Evolutionary conservation across 352 stramenopile genomes (phyloP).

Genomic region (Pythium periplocum): DNA sequence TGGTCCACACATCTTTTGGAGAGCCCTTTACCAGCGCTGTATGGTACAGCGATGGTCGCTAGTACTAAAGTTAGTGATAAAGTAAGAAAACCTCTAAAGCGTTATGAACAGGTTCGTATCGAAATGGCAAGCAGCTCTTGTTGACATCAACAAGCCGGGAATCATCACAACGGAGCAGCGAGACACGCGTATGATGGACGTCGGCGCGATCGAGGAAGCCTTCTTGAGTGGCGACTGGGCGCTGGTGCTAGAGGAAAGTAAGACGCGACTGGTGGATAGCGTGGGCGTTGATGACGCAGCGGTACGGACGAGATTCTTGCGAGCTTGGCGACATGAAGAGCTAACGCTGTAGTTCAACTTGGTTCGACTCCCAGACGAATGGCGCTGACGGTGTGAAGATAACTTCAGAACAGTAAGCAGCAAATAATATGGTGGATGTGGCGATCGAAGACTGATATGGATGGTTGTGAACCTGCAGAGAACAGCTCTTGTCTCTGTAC

Average conservation of each 20-base stretch:
- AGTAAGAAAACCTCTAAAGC: no score
- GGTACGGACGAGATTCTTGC: no score
- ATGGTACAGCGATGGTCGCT: no score
- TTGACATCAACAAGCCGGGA: not conserved
- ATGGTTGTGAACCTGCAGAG: not conserved
- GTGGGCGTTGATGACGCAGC: not conserved
- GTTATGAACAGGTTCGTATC: no score
- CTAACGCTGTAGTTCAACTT: no score
- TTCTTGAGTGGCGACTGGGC: conserved; percentile 58
- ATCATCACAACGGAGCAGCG: not conserved
- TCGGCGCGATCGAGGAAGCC: conserved; percentile 42
- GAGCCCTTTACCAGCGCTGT: no score
- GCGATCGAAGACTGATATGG: not conserved
- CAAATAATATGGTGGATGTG: not conserved
- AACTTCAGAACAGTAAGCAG: no score
- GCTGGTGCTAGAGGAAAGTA: conserved; percentile 44
- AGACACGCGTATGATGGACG: conserved; percentile 18
- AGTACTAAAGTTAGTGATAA: no score
- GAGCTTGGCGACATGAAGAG: no score
- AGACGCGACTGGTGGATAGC: conserved; percentile 20
- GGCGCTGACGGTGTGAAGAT: no score
- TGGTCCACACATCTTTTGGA: no score
- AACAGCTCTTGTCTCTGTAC: conserved; percentile 42
- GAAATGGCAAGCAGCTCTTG: conserved; percentile 3
- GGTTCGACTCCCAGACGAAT: no score